Base-by-base conservation (phyloP, 495 filamentous ascomycete genomes). In the Tuber borchii region DNA sequence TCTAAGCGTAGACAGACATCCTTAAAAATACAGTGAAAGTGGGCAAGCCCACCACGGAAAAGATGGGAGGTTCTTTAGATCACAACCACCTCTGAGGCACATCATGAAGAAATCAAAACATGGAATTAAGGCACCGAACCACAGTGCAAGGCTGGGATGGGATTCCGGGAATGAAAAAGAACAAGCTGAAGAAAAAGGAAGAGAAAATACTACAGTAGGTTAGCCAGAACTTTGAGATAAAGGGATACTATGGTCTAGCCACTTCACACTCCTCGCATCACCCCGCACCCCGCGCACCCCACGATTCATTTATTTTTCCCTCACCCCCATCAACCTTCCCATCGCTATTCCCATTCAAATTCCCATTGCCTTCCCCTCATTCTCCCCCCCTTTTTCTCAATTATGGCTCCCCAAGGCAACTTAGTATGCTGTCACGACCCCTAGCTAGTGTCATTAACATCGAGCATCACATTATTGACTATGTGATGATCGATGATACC, bases 211-310 rank as follows among this genome's bases (percentile, higher is more conserved):
- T 65, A 16, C 56, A 65, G 5, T n/a, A 65, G 34, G 56, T 65
- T 65, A 65, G 56, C 56, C 16, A 65, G 56, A 65, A 65, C 56
- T 65, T 65, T 65, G 10, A 65, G 26, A 65, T 65, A 65, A 65
- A 26, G n/a, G n/a, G 56, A 65, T 65, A 65, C 26, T 65, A 65
- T 65, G 56, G 31, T 65, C 56, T 65, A 65, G 56, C 56, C 26
- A 65, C 56, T 65, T 74, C 34, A n/a, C 69, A 31, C 40, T n/a
- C 46, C 74, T 39, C 46, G 26, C 74, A 22, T n/a, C n/a, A 1
- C 37, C 37, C 37, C 37, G 37, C 37, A 39, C 37, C 37, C 1
- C 37, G 2, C 37, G 4, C 19, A n/a, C n/a, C n/a, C n/a, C n/a
- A 20, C 42, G n/a, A n/a, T n/a, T n/a, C 51, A 20, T 31, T 43